These are phyloP conservation scores for Diaporthe capsici DNA, from an alignment of 2,329 filamentous ascomycete genomes.

Conservation along the genomic window DNA sequence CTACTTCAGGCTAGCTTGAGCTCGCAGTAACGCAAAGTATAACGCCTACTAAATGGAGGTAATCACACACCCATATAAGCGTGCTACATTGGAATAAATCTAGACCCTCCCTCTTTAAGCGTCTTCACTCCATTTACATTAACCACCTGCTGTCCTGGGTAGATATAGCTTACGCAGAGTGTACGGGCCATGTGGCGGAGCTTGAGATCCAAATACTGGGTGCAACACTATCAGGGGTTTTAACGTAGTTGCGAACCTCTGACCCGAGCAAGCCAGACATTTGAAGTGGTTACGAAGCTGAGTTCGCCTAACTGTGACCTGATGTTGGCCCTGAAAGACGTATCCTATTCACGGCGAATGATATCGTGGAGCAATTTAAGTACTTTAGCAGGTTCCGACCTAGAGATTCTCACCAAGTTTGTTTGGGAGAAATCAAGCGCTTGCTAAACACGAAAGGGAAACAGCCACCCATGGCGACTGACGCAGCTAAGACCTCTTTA, in stretches of 20 bases:
- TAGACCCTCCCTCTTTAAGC: background rate
- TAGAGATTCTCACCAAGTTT: background rate
- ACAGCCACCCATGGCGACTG: background rate
- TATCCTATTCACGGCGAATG: background rate
- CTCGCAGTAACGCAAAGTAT: too few relatives aligned
- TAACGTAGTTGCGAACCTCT: background rate
- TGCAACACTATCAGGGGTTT: background rate
- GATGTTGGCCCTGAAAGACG: background rate
- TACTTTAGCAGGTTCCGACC: background rate
- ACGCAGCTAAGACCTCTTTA: background rate
- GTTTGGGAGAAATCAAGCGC: background rate
- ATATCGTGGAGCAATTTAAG: background rate
- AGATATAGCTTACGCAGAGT: background rate
- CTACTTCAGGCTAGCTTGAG: too few relatives aligned
- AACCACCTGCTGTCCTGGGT: background rate
- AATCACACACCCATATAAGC: background rate
- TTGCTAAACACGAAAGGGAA: background rate
- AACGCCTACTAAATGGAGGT: too few relatives aligned
- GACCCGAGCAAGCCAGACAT: background rate
- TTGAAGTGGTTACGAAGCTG: background rate
- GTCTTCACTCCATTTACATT: background rate
- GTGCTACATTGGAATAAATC: background rate
- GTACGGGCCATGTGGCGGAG: background rate
- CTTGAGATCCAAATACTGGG: background rate
- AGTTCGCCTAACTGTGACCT: background rate